Percentiles rank a stretch among this genome's conserved stretches.
These are phyloP conservation scores for Lactarius vividus DNA, from an alignment of 768 basidiomycete genomes.

Conservation along the genomic window DNA sequence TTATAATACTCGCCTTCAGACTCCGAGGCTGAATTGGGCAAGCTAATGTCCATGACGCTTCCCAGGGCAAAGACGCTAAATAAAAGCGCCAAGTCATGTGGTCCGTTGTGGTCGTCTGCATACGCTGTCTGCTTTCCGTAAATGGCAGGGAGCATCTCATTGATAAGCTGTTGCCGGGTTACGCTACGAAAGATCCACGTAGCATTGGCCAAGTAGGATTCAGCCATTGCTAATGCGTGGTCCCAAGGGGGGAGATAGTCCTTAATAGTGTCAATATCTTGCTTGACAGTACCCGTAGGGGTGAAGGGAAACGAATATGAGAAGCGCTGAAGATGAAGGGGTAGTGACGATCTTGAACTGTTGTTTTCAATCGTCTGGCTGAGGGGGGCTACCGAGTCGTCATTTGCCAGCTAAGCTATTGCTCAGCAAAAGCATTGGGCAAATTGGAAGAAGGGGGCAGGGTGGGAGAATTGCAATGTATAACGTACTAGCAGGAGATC, in stretches of 20 bases:
- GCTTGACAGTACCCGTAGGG: conserved; percentile 28
- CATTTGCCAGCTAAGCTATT: background rate
- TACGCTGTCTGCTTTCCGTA: conserved; percentile 43
- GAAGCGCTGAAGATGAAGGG: conserved; percentile 29
- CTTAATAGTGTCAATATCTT: conserved; percentile 30
- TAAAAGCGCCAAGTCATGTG: conserved; percentile 33
- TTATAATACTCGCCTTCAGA: conserved; percentile 35
- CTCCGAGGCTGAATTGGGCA: too few relatives aligned
- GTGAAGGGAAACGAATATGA: conserved; percentile 34
- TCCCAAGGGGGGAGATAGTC: conserved; percentile 43
- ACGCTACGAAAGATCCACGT: conserved; percentile 64
- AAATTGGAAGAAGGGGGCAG: too few relatives aligned
- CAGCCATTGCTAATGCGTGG: conserved; percentile 59
- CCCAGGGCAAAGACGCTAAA: too few relatives aligned
- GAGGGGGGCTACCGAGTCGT: conserved; percentile 16
- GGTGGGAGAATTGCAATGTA: too few relatives aligned
- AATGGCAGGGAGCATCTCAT: conserved; percentile 61
- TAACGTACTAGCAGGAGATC: too few relatives aligned
- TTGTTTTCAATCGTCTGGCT: conserved; percentile 24
- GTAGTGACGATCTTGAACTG: conserved; percentile 26
- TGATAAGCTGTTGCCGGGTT: conserved; percentile 63
- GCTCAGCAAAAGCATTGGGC: too few relatives aligned
- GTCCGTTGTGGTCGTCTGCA: conserved; percentile 30
- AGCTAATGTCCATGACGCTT: too few relatives aligned
- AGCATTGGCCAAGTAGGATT: conserved; percentile 63